Conservation (phyloP, 2,329 filamentous ascomycete genomes). For the Microcyclosporella mali region DNA sequence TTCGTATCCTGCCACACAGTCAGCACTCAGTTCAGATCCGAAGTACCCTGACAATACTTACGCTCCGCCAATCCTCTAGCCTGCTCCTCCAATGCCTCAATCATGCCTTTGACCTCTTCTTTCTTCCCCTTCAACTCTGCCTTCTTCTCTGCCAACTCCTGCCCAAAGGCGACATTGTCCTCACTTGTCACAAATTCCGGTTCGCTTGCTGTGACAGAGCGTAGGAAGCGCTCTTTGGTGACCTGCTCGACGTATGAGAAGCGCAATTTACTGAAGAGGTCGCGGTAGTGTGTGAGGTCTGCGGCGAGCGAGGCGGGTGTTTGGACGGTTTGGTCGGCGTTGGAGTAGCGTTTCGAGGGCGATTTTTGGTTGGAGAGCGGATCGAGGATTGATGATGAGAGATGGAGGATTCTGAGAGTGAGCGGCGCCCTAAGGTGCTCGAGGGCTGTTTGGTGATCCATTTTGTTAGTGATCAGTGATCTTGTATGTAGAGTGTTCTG, state of each 20-base stretch:
- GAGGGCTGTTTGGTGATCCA: slow-evolving; percentile 18
- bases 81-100: slow-evolving; percentile 63
- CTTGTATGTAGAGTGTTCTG: background rate
- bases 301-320: slow-evolving; percentile 73
- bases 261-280: slow-evolving; percentile 90
- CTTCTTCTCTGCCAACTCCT: slow-evolving; percentile 64
- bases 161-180: slow-evolving; percentile 75
- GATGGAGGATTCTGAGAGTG: slow-evolving; percentile 52
- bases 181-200: slow-evolving; percentile 74
- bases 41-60: slow-evolving; percentile 28
- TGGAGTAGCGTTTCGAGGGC: slow-evolving; percentile 57
- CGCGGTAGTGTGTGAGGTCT: slow-evolving; percentile 84
- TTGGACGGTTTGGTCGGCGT: slow-evolving; percentile 60
- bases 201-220: slow-evolving; percentile 83
- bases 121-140: slow-evolving; percentile 73
- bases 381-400: slow-evolving; percentile 33
- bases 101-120: slow-evolving; percentile 66
- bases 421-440: slow-evolving; percentile 52
- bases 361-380: slow-evolving; percentile 21
- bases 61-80: slow-evolving; percentile 52
- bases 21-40: slow-evolving; percentile 2
- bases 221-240: slow-evolving; percentile 96
- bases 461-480: slow-evolving; percentile 1
- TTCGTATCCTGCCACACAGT: slow-evolving; percentile 43
- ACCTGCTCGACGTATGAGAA: slow-evolving; percentile 98